Conservation (phyloP, 805 yeast species). For the Metschnikowia lochheadii region DNA sequence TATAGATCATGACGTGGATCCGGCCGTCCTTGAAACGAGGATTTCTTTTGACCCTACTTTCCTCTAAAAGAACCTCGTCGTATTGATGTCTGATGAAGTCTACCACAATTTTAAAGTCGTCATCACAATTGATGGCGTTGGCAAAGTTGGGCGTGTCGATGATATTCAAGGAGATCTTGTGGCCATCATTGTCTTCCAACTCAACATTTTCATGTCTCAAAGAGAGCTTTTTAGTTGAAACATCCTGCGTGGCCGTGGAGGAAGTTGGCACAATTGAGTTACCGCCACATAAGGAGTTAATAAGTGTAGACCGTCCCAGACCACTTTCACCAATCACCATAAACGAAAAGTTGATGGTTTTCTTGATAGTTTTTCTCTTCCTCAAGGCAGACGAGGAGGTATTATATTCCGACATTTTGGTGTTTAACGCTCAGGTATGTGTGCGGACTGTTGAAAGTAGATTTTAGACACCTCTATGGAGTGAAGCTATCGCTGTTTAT, state of each 20-base stretch:
- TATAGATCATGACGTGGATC: slow-evolving; percentile 56
- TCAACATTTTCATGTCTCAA: slow-evolving; percentile 79
- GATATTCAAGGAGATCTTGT: slow-evolving; percentile 68
- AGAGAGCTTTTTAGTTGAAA: slow-evolving; percentile 45
- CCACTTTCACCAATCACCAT: slow-evolving; percentile 90
- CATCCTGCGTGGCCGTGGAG: slow-evolving; percentile 58
- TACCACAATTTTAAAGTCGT: slow-evolving; percentile 64
- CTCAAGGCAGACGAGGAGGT: slow-evolving; percentile 40
- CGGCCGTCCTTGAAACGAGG: slow-evolving; percentile 83
- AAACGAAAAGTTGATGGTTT: slow-evolving; percentile 78
- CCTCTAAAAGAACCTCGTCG: slow-evolving; percentile 78
- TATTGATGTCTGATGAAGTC: slow-evolving; percentile 79
- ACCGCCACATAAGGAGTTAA: slow-evolving; percentile 87
- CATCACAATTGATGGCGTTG: slow-evolving; percentile 63
- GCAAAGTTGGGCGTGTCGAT: slow-evolving; percentile 87
- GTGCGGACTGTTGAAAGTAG: neutral
- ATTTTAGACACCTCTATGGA: neutral
- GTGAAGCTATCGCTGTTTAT: neutral
- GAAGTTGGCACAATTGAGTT: slow-evolving; percentile 69
- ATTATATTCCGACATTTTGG: slow-evolving; percentile 19
- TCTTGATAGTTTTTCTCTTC: slow-evolving; percentile 75
- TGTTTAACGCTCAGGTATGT: neutral
- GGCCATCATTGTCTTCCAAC: slow-evolving; percentile 81
- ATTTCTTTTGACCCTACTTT: slow-evolving; percentile 75
- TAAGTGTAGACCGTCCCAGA: slow-evolving; percentile 85